A percentile compares a stretch with the other conserved stretches of the same genome.
These are phyloP conservation scores for Nigrograna mackinnonii DNA, from an alignment of 2,329 filamentous ascomycete genomes.

Conservation along the genomic window DNA sequence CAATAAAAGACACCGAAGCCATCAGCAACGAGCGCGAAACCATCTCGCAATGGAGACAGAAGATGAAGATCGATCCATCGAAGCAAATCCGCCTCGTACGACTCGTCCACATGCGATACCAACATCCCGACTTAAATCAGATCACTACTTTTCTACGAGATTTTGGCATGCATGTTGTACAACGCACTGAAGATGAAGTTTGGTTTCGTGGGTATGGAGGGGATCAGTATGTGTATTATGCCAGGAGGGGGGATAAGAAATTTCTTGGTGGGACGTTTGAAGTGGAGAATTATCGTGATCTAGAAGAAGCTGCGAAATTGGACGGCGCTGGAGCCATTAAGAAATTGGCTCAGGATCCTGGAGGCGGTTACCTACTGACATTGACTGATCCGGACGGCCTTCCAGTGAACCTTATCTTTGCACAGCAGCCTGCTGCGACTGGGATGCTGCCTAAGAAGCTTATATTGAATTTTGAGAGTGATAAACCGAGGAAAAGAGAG, in stretches of 20 bases:
- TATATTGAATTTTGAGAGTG: no score
- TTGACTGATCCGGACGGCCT: constrained; percentile 49
- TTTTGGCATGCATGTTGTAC: constrained; percentile 6
- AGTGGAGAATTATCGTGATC: no score
- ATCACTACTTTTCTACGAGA: constrained; percentile 3
- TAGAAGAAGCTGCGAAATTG: no score
- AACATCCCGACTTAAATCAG: constrained; percentile 5
- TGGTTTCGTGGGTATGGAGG: constrained; percentile 62
- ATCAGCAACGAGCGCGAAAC: no score
- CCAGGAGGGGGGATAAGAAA: neutral
- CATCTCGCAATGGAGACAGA: no score
- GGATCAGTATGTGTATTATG: constrained; percentile 56
- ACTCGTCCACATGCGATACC: neutral
- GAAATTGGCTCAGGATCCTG: constrained; percentile 51
- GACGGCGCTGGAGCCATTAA: constrained; percentile 39
- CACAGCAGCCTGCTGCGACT: constrained; percentile 54
- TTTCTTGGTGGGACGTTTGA: no score
- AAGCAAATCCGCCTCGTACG: constrained; percentile 7
- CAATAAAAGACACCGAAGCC: no score
- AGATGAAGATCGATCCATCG: constrained; percentile 2
- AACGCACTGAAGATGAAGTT: constrained; percentile 26
- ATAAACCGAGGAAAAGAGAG: no score
- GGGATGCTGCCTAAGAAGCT: no score
- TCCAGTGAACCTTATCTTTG: constrained; percentile 58
- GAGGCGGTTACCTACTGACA: constrained; percentile 52